These are phyloP conservation scores for Megacollybia marginata DNA, from an alignment of 768 basidiomycete genomes.

Conservation along the genomic window DNA sequence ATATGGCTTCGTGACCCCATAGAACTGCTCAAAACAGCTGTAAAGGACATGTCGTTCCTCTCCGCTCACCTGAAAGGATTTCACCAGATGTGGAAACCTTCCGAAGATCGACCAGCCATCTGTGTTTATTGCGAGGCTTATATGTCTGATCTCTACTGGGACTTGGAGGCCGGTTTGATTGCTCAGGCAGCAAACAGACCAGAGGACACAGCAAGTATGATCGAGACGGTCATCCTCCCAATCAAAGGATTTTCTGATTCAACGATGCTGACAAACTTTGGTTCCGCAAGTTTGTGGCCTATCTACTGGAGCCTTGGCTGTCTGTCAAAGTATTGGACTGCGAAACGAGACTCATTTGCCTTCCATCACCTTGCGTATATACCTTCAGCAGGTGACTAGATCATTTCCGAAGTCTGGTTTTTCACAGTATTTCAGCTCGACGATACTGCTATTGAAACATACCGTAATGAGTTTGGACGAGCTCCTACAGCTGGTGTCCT, in stretches of 20 bases:
- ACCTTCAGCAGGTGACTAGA: conserved; percentile 4
- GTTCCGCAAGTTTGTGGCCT: conserved; percentile 14
- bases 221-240: background rate
- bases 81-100: background rate
- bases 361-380: conserved; percentile 17
- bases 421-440: conserved; percentile 6
- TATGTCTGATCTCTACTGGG: background rate
- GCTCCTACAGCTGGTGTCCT: background rate
- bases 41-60: background rate
- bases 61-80: background rate
- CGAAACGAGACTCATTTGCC: conserved; percentile 1
- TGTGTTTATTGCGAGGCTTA: background rate
- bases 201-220: background rate
- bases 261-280: conserved; percentile 13
- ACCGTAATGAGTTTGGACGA: conserved; percentile 1
- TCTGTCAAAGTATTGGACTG: conserved; percentile 13
- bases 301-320: conserved; percentile 15
- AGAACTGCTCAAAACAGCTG: background rate
- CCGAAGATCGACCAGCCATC: background rate
- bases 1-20: background rate
- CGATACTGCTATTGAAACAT: conserved; percentile 9
- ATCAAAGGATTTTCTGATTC: background rate
- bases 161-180: background rate
- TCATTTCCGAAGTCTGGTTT: background rate
- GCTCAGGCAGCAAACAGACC: background rate